Conservation (phyloP, 1,139 yeast species). For the Nematodospora anomalae region DNA sequence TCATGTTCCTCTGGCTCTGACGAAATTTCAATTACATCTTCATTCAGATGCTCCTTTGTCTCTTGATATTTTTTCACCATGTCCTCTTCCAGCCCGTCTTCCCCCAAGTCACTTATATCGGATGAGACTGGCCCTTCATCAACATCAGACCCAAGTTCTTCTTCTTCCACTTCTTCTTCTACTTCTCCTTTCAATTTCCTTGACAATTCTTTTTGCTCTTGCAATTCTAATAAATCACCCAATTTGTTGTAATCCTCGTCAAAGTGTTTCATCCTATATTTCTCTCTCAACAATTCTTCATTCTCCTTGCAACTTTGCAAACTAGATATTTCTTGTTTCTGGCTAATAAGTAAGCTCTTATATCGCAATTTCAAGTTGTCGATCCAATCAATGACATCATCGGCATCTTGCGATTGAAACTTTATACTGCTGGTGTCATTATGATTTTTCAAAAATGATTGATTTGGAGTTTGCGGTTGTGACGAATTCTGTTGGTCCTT, state of each 20-base stretch:
- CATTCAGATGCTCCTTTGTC: conserved; percentile 13
- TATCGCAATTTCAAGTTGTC: conserved; percentile 41
- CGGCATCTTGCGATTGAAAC: conserved; percentile 15
- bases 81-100: conserved; percentile 5
- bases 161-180: conserved; percentile 8
- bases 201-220: conserved; percentile 16
- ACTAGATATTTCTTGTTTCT: conserved; percentile 28
- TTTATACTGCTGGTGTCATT: conserved; percentile 1
- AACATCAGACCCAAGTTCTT: too few relatives aligned
- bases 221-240: conserved; percentile 27
- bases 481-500: neutral
- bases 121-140: too few relatives aligned
- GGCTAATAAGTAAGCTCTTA: conserved; percentile 34
- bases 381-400: conserved; percentile 55
- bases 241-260: conserved; percentile 45
- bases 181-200: conserved; percentile 10
- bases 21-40: conserved; percentile 13
- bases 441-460: neutral
- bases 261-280: conserved; percentile 29
- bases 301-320: conserved; percentile 6
- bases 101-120: too few relatives aligned
- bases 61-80: conserved; percentile 13
- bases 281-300: conserved; percentile 17
- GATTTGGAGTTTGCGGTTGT: conserved; percentile 1
- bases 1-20: conserved; percentile 12